phyloP scores from a whole-genome alignment of 2,329 filamentous ascomycete species.

The Macroventuria anomochaeta region DNA sequence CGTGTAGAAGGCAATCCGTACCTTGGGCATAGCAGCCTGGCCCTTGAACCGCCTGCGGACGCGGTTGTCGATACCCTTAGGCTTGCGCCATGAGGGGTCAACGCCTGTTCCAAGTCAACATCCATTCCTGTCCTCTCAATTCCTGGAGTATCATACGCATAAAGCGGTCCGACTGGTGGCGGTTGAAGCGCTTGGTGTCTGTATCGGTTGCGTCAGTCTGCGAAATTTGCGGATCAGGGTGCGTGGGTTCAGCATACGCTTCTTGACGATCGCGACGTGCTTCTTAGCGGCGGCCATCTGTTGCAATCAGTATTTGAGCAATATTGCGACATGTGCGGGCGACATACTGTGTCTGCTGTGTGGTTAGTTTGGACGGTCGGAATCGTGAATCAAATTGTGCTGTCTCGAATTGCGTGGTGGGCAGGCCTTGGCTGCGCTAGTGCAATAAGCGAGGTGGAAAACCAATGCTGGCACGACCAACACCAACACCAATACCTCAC shows the following conservation, averaged over 20 bases:
- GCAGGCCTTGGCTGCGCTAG: constrained; percentile 30
- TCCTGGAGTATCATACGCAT: constrained; percentile 63
- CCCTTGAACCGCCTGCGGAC: constrained; percentile 98
- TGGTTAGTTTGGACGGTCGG: constrained; percentile 38
- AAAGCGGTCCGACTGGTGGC: constrained; percentile 98
- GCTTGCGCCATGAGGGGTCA: constrained; percentile 93
- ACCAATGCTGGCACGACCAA: constrained; percentile 20
- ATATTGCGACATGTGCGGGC: constrained; percentile 4
- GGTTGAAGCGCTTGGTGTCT: constrained; percentile 94
- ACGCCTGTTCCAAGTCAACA: constrained; percentile 58
- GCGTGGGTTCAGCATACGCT: constrained; percentile 75
- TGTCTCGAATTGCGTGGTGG: constrained; percentile 18
- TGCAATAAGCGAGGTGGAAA: constrained; percentile 27
- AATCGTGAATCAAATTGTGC: constrained; percentile 26
- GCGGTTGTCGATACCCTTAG: constrained; percentile 99
- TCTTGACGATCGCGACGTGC: constrained; percentile 99
- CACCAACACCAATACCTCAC: constrained; percentile 8
- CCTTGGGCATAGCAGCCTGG: constrained; percentile 95
- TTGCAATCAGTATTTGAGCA: constrained; percentile 30
- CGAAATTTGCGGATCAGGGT: constrained; percentile 34
- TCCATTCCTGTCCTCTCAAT: constrained; percentile 15
- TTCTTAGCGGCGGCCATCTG: constrained; percentile 99
- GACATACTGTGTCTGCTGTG: constrained; percentile 50
- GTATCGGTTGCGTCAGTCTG: constrained; percentile 47
- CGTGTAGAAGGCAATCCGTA: constrained; percentile 60